These are phyloP conservation scores for Circinella umbellata DNA, from an alignment of 371 early-diverging fungal species.

Conservation along the genomic window DNA sequence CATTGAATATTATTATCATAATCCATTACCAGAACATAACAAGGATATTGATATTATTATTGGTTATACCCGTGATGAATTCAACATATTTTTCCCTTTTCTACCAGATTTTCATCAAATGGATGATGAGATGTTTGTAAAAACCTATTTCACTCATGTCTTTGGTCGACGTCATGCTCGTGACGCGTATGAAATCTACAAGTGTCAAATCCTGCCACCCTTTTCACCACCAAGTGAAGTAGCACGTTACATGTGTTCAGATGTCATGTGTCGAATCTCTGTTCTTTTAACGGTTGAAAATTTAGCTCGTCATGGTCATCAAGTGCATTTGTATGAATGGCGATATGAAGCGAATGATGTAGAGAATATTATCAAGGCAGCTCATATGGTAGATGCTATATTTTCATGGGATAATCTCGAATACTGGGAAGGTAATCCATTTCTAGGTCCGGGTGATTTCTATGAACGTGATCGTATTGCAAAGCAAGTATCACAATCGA, in stretches of 20 bases:
- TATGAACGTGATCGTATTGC: constrained; percentile 39
- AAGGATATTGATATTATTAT: constrained; percentile 32
- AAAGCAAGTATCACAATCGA: constrained; percentile 33
- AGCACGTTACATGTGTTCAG: constrained; percentile 43
- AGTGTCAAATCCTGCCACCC: constrained; percentile 31
- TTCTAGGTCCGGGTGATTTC: constrained; percentile 38
- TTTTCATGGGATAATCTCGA: constrained; percentile 45
- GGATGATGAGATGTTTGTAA: constrained; percentile 40
- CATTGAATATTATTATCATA: constrained; percentile 30
- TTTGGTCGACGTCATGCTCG: constrained; percentile 36
- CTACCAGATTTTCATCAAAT: constrained; percentile 40
- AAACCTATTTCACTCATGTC: constrained; percentile 39
- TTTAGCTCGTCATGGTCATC: constrained; percentile 24
- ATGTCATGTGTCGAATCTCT: constrained; percentile 42
- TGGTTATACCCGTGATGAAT: constrained; percentile 46
- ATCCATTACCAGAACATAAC: constrained; percentile 25
- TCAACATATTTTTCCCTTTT: constrained; percentile 44
- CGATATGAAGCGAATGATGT: constrained; percentile 42
- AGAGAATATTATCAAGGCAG: constrained; percentile 43
- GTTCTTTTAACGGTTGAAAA: constrained; percentile 34
- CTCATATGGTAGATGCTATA: constrained; percentile 47
- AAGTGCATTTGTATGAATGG: constrained; percentile 41
- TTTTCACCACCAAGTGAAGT: constrained; percentile 40
- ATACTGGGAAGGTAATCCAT: constrained; percentile 42
- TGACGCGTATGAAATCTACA: constrained; percentile 39